A percentile compares a stretch with the other conserved stretches of the same genome.
Evolutionary conservation across 495 filamentous ascomycete species (phyloP).

Genomic region (Penicillium paxilli): DNA sequence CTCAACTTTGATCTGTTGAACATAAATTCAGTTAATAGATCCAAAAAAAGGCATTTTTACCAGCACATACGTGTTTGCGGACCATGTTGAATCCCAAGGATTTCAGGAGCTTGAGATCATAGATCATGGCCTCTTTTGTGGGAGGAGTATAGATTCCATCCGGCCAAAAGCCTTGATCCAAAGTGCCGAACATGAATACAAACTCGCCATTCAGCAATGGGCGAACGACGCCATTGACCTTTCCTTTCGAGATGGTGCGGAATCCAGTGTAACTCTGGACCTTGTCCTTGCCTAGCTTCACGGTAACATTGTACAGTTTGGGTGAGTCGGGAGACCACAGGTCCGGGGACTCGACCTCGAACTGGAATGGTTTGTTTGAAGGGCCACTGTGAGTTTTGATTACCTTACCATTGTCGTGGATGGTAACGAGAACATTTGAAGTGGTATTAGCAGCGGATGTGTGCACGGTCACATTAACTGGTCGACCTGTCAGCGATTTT

Average conservation of each 20-base stretch:
- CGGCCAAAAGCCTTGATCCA: conserved; percentile 72
- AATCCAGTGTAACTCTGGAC: conserved; percentile 67
- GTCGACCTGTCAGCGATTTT: conserved; percentile 10
- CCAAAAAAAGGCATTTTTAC: background rate
- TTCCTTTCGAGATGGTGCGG: conserved; percentile 55
- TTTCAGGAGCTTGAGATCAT: conserved; percentile 61
- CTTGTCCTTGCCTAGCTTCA: conserved; percentile 54
- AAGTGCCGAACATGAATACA: conserved; percentile 63
- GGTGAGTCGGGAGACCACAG: conserved; percentile 64
- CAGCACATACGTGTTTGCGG: conserved; percentile 63
- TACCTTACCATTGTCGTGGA: conserved; percentile 42
- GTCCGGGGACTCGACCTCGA: conserved; percentile 49
- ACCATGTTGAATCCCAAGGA: conserved; percentile 65
- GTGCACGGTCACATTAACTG: conserved; percentile 54
- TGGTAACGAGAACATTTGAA: conserved; percentile 38
- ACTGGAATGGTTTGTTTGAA: conserved; percentile 49
- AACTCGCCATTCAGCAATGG: conserved; percentile 65
- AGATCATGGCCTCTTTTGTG: conserved; percentile 63
- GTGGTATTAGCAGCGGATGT: conserved; percentile 27
- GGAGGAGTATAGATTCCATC: conserved; percentile 65
- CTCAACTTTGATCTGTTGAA: conserved; percentile 65
- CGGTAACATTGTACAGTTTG: conserved; percentile 60
- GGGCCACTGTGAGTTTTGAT: conserved; percentile 39
- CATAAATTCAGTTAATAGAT: background rate
- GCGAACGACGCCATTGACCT: conserved; percentile 57